Percentiles rank a stretch among this genome's conserved stretches.
Evolutionary conservation across 2,329 filamentous ascomycete genomes (phyloP).

Genomic region (Hypoxylon sp.): DNA sequence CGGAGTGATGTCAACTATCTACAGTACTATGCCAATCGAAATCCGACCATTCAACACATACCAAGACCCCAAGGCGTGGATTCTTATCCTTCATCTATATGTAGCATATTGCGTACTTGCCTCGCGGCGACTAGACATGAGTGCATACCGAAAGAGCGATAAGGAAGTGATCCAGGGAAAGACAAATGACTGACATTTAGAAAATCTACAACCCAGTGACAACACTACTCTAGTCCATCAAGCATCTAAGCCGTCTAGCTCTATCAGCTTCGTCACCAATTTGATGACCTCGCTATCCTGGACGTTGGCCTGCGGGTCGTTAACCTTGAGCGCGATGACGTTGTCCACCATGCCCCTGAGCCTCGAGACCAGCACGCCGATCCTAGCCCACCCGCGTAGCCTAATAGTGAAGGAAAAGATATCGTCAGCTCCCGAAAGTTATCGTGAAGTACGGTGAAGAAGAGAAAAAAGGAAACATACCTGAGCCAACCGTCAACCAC

Average conservation of each 20-base stretch:
- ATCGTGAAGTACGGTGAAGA: not conserved
- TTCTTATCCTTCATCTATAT: too few relatives aligned
- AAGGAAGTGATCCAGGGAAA: too few relatives aligned
- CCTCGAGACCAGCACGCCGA: constrained; percentile 86
- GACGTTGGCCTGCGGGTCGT: constrained; percentile 71
- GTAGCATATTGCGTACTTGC: too few relatives aligned
- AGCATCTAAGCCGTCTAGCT: constrained; percentile 86
- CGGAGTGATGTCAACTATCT: too few relatives aligned
- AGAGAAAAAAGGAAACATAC: constrained; percentile 30
- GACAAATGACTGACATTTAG: not conserved
- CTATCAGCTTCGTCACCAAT: constrained; percentile 80
- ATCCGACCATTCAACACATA: too few relatives aligned
- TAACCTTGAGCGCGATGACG: constrained; percentile 80
- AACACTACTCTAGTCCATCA: constrained; percentile 36
- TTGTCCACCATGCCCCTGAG: constrained; percentile 87
- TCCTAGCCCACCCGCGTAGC: constrained; percentile 90
- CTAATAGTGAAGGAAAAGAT: constrained; percentile 28
- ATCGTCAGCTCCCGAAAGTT: not conserved
- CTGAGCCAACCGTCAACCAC: constrained; percentile 91
- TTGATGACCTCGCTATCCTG: constrained; percentile 73
- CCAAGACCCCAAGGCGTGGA: too few relatives aligned
- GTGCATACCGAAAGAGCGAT: too few relatives aligned
- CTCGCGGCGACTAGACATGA: too few relatives aligned
- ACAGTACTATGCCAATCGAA: too few relatives aligned
- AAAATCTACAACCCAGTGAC: not conserved